Percentiles rank a stretch among this genome's conserved stretches.
phyloP scores from a whole-genome alignment of 2,329 filamentous ascomycete genomes.

The Dendrostoma leiphaemia region DNA sequence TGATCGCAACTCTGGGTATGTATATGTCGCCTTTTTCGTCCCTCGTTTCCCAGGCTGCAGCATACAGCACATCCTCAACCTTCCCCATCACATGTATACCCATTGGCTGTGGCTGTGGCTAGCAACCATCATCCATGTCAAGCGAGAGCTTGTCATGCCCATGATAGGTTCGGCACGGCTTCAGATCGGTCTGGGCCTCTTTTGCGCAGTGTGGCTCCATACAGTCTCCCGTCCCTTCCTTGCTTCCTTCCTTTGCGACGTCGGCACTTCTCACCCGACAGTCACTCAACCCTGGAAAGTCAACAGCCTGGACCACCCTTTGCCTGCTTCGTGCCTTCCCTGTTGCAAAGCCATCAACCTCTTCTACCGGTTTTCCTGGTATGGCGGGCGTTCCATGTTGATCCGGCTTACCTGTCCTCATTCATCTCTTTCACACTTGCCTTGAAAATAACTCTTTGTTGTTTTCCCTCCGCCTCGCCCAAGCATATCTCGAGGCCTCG shows the following conservation, averaged over 20 bases:
- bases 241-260: background rate
- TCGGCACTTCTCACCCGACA: too few species aligned
- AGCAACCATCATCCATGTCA: too few species aligned
- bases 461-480: too few species aligned
- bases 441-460: too few species aligned
- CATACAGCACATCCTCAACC: too few species aligned
- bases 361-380: too few species aligned
- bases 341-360: background rate
- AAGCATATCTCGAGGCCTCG: too few species aligned
- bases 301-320: background rate
- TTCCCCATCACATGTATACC: too few species aligned
- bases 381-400: background rate
- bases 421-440: too few species aligned
- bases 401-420: background rate
- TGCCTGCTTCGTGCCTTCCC: background rate
- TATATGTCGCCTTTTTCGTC: conserved; percentile 6
- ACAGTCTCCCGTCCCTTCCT: background rate
- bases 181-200: background rate
- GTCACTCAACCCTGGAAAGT: background rate
- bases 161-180: background rate
- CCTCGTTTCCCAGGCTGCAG: background rate
- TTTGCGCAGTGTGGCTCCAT: background rate
- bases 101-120: too few species aligned
- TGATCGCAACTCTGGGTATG: conserved; percentile 95
- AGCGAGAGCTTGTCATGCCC: too few species aligned